Evolutionary conservation across 2,329 filamentous ascomycete genomes (phyloP).

Genomic region (Colletotrichum trifolii): DNA sequence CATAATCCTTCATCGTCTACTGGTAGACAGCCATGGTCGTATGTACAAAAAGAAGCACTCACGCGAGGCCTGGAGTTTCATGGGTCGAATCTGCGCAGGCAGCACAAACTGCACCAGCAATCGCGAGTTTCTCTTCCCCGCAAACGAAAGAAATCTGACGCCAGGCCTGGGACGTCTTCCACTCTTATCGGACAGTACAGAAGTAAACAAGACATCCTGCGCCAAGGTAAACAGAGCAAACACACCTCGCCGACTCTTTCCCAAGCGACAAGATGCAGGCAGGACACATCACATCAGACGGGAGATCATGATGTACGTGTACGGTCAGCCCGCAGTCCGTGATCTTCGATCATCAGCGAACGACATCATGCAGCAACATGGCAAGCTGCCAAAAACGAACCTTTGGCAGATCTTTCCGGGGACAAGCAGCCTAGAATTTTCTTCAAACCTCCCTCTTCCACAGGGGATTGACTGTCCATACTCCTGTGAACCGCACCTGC

Average conservation of each 20-base stretch:
- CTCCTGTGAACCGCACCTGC: not conserved
- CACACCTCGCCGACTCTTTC: not conserved
- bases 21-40: no score
- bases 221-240: not conserved
- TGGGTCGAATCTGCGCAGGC: no score
- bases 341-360: not conserved
- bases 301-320: slow-evolving; percentile 5
- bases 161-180: no score
- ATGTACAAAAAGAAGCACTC: no score
- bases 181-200: no score
- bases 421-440: not conserved
- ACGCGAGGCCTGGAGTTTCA: no score
- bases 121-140: no score
- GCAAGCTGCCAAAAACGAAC: not conserved
- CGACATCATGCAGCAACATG: not conserved
- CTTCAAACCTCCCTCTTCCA: not conserved
- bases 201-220: not conserved
- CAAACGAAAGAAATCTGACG: no score
- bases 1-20: no score
- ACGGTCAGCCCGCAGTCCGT: not conserved
- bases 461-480: not conserved
- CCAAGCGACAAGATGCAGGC: not conserved
- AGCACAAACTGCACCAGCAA: no score
- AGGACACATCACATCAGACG: not conserved
- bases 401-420: slow-evolving; percentile 10